A percentile compares a stretch with the other conserved stretches of the same genome.
Conservation (phyloP, 441 rosid genomes). For the Macaranga tanarius region DNA sequence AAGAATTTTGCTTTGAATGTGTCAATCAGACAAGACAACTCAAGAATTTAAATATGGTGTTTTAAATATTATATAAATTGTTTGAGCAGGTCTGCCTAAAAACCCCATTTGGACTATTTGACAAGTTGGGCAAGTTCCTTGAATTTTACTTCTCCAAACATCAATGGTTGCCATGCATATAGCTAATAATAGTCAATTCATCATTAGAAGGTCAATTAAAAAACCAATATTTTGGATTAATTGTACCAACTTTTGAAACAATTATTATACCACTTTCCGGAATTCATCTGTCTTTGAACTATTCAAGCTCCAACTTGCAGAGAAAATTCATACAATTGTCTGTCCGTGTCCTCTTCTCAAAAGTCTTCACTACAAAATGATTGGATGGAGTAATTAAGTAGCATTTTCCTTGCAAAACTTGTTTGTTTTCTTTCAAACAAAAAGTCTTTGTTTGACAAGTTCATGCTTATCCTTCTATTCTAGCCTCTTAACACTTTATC, state of each 20-base stretch:
- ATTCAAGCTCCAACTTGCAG: slow-evolving; percentile 3
- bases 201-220: not conserved
- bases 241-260: not conserved
- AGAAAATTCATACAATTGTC: not conserved
- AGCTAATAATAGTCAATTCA: not conserved
- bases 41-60: not conserved
- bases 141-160: not conserved
- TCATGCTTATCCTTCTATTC: not conserved
- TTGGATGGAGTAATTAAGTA: not conserved
- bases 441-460: slow-evolving; percentile 11
- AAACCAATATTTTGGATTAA: not conserved
- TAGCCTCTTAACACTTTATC: not conserved
- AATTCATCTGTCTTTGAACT: not conserved
- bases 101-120: slow-evolving; percentile 6
- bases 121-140: not conserved
- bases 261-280: not conserved
- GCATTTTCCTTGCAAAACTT: not conserved
- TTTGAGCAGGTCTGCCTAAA: slow-evolving; percentile 1
- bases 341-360: not conserved
- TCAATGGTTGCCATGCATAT: not conserved
- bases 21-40: not conserved
- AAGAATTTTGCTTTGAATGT: not conserved
- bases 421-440: not conserved
- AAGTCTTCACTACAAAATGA: not conserved
- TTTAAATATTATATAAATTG: not conserved